Percentiles rank a stretch among this genome's conserved stretches.
Conservation (phyloP, 805 yeast species). For the Cyberlindnera subsufficiens region DNA sequence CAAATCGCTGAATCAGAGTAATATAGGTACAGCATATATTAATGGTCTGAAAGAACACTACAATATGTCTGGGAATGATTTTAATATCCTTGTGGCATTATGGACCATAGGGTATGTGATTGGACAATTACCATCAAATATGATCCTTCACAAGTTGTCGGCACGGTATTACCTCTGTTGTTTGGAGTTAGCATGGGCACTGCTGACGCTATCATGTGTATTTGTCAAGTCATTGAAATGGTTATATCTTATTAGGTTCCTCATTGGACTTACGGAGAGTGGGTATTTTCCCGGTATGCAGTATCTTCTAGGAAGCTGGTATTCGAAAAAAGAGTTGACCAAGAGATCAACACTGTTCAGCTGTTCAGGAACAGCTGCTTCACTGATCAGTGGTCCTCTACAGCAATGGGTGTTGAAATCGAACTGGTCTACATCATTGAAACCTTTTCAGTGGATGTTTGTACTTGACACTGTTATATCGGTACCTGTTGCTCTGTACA, state of each 20-base stretch:
- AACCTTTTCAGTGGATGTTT: conserved; percentile 38
- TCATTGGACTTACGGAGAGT: conserved; percentile 36
- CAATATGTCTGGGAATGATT: conserved; percentile 33
- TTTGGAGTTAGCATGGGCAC: conserved; percentile 38
- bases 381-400: conserved; percentile 31
- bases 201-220: conserved; percentile 24
- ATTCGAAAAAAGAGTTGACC: conserved; percentile 25
- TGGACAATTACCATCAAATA: conserved; percentile 41
- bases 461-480: conserved; percentile 34
- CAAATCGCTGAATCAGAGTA: conserved; percentile 4
- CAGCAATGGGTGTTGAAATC: conserved; percentile 26
- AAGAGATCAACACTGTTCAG: conserved; percentile 27
- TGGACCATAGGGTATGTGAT: conserved; percentile 46
- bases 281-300: conserved; percentile 33
- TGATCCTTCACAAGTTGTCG: conserved; percentile 27
- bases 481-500: conserved; percentile 37
- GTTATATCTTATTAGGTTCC: conserved; percentile 27
- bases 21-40: conserved; percentile 22
- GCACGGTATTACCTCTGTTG: conserved; percentile 38
- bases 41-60: conserved; percentile 34
- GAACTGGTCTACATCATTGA: conserved; percentile 15
- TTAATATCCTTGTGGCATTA: conserved; percentile 35
- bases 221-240: conserved; percentile 12
- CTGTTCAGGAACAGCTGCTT: conserved; percentile 26
- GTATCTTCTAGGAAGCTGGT: conserved; percentile 25